Percentiles rank a stretch among this genome's conserved stretches.
phyloP scores from a whole-genome alignment of 2,329 filamentous ascomycete species.

The Elsinoe fawcettii region DNA sequence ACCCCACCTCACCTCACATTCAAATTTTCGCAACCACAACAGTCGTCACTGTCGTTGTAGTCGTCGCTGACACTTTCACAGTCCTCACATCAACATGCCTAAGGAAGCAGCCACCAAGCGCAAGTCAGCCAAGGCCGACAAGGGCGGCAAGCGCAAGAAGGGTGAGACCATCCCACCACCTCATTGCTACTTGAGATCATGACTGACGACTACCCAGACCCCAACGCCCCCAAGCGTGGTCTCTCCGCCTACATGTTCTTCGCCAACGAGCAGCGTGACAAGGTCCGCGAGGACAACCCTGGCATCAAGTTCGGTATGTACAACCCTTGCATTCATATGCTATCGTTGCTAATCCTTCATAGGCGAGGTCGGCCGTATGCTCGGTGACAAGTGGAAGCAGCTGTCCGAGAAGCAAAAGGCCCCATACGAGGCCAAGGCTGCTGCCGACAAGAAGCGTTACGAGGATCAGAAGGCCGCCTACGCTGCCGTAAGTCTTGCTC shows the following conservation, averaged over 20 bases:
- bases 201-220: conserved; percentile 50
- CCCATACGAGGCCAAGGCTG: conserved; percentile 95
- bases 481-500: conserved; percentile 55
- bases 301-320: conserved; percentile 85
- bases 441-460: conserved; percentile 96
- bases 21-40: not conserved
- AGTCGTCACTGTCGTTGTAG: not conserved
- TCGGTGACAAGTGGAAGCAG: conserved; percentile 98
- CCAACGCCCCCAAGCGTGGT: conserved; percentile 97
- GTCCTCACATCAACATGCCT: conserved; percentile 45
- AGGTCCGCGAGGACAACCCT: conserved; percentile 96
- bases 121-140: conserved; percentile 45
- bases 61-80: conserved; percentile 6
- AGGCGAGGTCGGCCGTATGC: conserved; percentile 95
- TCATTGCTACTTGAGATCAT: not conserved
- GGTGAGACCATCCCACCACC: conserved; percentile 39
- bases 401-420: conserved; percentile 84
- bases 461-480: conserved; percentile 96
- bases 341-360: conserved; percentile 17
- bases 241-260: conserved; percentile 99
- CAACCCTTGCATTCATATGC: not conserved
- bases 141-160: conserved; percentile 61
- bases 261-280: conserved; percentile 97
- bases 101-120: conserved; percentile 58
- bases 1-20: not conserved